phyloP scores from a whole-genome alignment of 2,329 filamentous ascomycete genomes.

The Aspergillus intermedius region DNA sequence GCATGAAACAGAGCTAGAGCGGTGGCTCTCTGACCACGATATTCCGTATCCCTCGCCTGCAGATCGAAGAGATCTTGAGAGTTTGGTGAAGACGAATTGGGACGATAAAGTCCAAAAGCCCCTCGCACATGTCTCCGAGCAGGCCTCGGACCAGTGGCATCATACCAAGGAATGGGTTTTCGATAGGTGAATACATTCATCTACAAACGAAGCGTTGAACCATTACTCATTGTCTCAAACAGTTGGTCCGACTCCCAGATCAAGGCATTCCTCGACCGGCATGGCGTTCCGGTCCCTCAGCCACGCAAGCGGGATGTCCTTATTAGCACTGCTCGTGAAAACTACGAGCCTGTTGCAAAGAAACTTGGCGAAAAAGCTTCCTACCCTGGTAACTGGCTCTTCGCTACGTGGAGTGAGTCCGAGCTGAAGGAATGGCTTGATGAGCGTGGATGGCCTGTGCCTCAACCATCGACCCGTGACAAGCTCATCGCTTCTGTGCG shows the following conservation, averaged over 20 bases:
- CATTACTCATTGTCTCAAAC: slow-evolving; percentile 30
- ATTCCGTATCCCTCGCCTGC: slow-evolving; percentile 84
- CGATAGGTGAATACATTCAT: slow-evolving; percentile 53
- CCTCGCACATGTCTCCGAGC: slow-evolving; percentile 74
- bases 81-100: slow-evolving; percentile 86
- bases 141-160: slow-evolving; percentile 63
- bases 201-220: background rate
- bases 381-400: slow-evolving; percentile 97
- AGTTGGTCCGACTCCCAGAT: slow-evolving; percentile 91
- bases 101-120: slow-evolving; percentile 63
- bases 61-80: slow-evolving; percentile 91
- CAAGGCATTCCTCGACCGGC: slow-evolving; percentile 84
- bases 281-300: slow-evolving; percentile 80
- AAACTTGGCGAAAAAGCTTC: slow-evolving; percentile 66
- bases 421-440: slow-evolving; percentile 93
- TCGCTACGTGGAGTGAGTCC: slow-evolving; percentile 83
- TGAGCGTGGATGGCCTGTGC: slow-evolving; percentile 73
- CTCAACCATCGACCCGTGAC: slow-evolving; percentile 78
- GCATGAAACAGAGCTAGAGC: slow-evolving; percentile 95
- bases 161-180: slow-evolving; percentile 86
- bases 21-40: slow-evolving; percentile 90
- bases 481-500: slow-evolving; percentile 83
- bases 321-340: slow-evolving; percentile 68
- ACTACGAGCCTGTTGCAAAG: slow-evolving; percentile 72
- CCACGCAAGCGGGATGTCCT: slow-evolving; percentile 79